Evolutionary conservation across 2,329 filamentous ascomycete species (phyloP).

Genomic region (Apiospora koreana): DNA sequence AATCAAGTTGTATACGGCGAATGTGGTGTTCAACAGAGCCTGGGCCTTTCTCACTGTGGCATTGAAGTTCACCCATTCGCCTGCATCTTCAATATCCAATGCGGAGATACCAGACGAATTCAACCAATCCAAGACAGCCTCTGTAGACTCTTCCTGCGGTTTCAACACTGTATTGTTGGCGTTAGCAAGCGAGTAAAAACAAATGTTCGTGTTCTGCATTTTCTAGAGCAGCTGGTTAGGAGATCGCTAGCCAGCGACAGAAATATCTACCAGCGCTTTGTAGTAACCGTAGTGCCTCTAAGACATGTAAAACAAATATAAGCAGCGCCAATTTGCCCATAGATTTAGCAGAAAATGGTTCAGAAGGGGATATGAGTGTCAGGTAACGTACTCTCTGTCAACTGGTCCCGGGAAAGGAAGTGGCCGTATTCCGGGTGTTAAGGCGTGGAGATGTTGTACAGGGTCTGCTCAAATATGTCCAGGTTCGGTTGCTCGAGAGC

Average conservation of each 20-base stretch:
- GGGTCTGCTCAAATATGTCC: conserved; percentile 55
- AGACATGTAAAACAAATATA: too few relatives aligned
- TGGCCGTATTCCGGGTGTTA: conserved; percentile 59
- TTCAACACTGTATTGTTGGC: conserved; percentile 22
- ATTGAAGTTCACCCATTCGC: conserved; percentile 59
- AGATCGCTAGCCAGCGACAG: too few relatives aligned
- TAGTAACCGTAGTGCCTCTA: too few relatives aligned
- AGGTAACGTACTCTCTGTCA: conserved; percentile 32
- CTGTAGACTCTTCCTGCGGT: conserved; percentile 41
- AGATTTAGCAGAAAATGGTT: too few relatives aligned
- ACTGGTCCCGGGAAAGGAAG: conserved; percentile 61
- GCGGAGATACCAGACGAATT: conserved; percentile 47
- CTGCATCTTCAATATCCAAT: conserved; percentile 48
- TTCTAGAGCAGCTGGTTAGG: too few relatives aligned
- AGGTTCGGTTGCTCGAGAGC: conserved; percentile 50
- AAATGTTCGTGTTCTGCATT: too few relatives aligned
- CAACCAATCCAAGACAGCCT: conserved; percentile 58
- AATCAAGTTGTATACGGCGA: conserved; percentile 54
- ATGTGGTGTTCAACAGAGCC: conserved; percentile 56
- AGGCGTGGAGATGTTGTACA: conserved; percentile 64
- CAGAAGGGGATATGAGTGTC: conserved; percentile 47
- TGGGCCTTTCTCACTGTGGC: conserved; percentile 54
- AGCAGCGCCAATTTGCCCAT: too few relatives aligned
- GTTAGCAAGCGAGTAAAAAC: neutral
- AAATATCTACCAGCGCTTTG: too few relatives aligned